Conservation (phyloP, 306 rosid species). For the Medicago lupulina region DNA sequence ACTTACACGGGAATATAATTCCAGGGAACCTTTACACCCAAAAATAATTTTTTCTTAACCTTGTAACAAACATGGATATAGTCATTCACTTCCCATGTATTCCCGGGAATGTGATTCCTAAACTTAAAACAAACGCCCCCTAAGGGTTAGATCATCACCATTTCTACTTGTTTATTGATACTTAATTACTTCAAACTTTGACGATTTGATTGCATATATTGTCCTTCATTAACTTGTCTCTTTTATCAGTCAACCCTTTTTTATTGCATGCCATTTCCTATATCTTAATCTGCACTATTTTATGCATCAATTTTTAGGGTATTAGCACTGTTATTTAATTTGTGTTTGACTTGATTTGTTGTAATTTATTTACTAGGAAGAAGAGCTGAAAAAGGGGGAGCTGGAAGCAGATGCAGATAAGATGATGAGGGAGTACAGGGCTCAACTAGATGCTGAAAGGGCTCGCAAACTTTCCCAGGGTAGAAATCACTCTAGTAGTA, state of each 20-base stretch:
- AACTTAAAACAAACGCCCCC: neutral
- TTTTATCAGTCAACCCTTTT: conserved; percentile 19
- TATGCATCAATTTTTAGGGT: conserved; percentile 28
- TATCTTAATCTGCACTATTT: neutral
- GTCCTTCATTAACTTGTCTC: neutral
- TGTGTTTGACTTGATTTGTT: conserved; percentile 28
- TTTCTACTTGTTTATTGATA: conserved; percentile 4
- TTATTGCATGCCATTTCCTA: neutral
- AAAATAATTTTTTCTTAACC: neutral
- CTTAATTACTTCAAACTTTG: neutral
- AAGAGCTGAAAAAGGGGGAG: conserved; percentile 89
- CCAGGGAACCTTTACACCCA: neutral
- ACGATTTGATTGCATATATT: neutral
- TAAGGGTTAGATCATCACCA: neutral
- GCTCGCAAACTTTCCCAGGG: conserved; percentile 91
- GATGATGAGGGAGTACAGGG: conserved; percentile 99
- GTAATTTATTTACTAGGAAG: conserved; percentile 68
- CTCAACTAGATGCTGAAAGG: conserved; percentile 97
- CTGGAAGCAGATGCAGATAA: conserved; percentile 89
- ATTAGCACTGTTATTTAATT: conserved; percentile 6
- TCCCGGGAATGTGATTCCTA: neutral
- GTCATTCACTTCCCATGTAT: neutral
- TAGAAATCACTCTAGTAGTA: conserved; percentile 78
- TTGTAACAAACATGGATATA: neutral
- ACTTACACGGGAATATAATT: neutral